Evolutionary conservation across 2,329 filamentous ascomycete species (phyloP), one percentile per base, ranked within the genome.

Genomic region (Rachicladosporium sp.): DNA sequence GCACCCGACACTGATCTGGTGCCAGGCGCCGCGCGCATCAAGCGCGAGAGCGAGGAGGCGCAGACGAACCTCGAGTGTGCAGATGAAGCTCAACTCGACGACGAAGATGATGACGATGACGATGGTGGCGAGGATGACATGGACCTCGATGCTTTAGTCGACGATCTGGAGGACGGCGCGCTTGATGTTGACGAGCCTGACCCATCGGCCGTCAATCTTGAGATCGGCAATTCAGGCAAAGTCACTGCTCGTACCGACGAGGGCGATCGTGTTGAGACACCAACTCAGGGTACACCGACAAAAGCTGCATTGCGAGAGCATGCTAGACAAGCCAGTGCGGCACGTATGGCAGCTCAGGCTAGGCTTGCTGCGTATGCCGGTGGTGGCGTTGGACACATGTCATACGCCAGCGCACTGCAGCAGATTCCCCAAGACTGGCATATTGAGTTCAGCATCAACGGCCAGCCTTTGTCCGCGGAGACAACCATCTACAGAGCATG

Each of bases 401-500:
- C 15, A 19, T 94, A 95, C 59, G 81, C 87, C 15, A 82, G 84
- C 38, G 86, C 86, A 3, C 74, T 93, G 38, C 83, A 88, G 50
- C 70, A 83, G 10, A 69, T 76, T 0, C 85, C 88, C 1, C 82
- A 93, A 55, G 88, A 96, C 55, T 98, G 91, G 91, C 89, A 98
- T 54, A 87, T 98, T 44, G 85, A 96, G 55, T 98, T 98, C 62
- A 88, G 77, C 49, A 74, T 96, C 36, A 82, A 93, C 47, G 82
- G 74, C 38, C 86, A 87, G 58, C 73, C 82, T 1, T 82, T 98
- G 43, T 71, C 83, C 0, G 91, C 88, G 50, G 88, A 96, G 52
- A 95, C 85, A 1, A 98, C 91, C 0, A 89, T 98, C 41, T 98
- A 96, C 55, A 81, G 89, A 35, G 91, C 91, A 27, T 85, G 96